Evolutionary conservation across 208 protist genomes (phyloP), one percentile per base, ranked within the genome.

Genomic region (Wallacemonas collosoma): DNA sequence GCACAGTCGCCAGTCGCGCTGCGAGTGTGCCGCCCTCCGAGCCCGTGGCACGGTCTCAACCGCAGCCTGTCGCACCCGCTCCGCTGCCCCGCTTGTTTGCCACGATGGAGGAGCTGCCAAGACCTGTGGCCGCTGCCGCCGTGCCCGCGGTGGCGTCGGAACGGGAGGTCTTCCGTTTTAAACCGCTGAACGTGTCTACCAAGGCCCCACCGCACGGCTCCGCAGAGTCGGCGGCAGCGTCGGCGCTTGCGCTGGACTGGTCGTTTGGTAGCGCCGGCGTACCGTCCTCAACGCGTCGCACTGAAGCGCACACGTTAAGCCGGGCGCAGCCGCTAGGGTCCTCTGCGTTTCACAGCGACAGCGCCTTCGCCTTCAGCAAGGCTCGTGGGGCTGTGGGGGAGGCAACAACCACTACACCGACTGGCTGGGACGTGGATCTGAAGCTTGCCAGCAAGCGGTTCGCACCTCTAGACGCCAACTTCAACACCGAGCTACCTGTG

Each of bases 371-470:
- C 57, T 63, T 63, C n/a, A 38, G 36, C 9, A 38, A 63, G 38
- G 7, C 36, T 5, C 57, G 39, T 4, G 12, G 9, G 38, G 36
- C 38, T 26, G 26, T 26, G 15, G 14, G 15, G 14, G 1, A 57
- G 9, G 9, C 14, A 8, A 36, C 53, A 17, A 6, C 17, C 15
- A 38, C 7, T 11, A 63, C 7, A 5, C 36, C 57, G 7, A 45
- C 57, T 38, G 60, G 60, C 41, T 65, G 60, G 60, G 60, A 65
- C 43, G 60, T 12, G 4, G 38, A 41, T 7, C 43, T 65, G 8
- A 65, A 65, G 60, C 15, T 65, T 3, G 60, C 41, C 60, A 51
- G n/a, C 3, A 65, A 65, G 40, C 60, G 60, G n/a, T 65, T 65
- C 26, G 60, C 60, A 6, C n/a, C 43, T 3, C 60, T 65, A 8